A percentile compares a stretch with the other conserved stretches of the same genome.
Evolutionary conservation across 306 rosid species (phyloP).

Genomic region (Cicer arietinum): DNA sequence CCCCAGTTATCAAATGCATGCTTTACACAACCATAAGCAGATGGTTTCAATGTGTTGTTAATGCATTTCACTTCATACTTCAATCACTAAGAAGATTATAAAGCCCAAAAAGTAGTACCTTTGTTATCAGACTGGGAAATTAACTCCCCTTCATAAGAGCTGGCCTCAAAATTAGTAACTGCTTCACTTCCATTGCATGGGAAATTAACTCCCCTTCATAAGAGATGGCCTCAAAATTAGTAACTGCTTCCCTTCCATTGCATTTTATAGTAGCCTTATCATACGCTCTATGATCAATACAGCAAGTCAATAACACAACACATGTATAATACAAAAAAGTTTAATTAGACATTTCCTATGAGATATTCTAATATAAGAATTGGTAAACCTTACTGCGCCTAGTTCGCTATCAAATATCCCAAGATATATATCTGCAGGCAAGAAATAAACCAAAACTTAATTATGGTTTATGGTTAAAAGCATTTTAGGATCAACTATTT

Average conservation of each 20-base stretch:
- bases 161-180: constrained; percentile 83
- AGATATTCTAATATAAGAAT: constrained; percentile 37
- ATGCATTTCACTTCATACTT: not conserved
- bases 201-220: too few species aligned
- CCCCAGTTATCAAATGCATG: too few species aligned
- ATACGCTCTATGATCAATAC: constrained; percentile 71
- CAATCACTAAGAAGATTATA: not conserved
- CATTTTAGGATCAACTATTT: not conserved
- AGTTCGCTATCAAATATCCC: constrained; percentile 91
- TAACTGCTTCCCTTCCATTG: constrained; percentile 47
- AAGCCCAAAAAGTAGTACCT: constrained; percentile 49
- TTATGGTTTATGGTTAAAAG: constrained; percentile 10
- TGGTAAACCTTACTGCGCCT: constrained; percentile 89
- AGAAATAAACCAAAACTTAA: constrained; percentile 50
- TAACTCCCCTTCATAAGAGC: constrained; percentile 61
- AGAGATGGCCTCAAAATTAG: too few species aligned
- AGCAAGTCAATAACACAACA: constrained; percentile 29
- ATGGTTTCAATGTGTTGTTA: not conserved
- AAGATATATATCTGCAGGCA: constrained; percentile 86
- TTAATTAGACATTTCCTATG: constrained; percentile 13
- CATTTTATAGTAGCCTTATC: constrained; percentile 46
- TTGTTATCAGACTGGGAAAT: constrained; percentile 58
- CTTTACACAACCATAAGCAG: too few species aligned
- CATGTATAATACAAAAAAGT: constrained; percentile 24
- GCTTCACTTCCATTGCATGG: constrained; percentile 85